These are phyloP conservation scores for Allium sativum DNA, from an alignment of 106 monocot genomes.

Conservation along the genomic window DNA sequence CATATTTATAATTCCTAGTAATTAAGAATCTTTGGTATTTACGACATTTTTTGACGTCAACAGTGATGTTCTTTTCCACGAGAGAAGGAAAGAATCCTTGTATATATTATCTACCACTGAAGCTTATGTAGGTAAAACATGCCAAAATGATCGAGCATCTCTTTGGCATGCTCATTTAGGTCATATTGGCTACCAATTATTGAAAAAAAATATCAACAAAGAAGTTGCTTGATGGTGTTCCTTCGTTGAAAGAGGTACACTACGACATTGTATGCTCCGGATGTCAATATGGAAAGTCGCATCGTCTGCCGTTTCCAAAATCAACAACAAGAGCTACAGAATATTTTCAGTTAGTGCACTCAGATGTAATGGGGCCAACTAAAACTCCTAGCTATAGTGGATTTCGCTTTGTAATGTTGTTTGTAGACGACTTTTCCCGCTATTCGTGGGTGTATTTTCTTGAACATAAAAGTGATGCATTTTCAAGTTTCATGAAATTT, in stretches of 20 bases:
- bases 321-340: neutral
- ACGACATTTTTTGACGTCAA: too few relatives aligned
- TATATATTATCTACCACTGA: neutral
- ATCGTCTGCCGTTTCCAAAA: neutral
- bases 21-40: too few relatives aligned
- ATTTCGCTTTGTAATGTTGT: neutral
- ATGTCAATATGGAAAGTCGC: slow-evolving; percentile 3
- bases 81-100: neutral
- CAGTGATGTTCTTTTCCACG: neutral
- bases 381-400: neutral
- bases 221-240: neutral
- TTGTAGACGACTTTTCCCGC: neutral
- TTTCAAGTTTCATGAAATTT: neutral
- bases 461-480: neutral
- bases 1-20: too few relatives aligned
- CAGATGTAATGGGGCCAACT: slow-evolving; percentile 3
- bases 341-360: neutral
- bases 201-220: neutral
- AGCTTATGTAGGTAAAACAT: neutral
- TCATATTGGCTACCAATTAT: slow-evolving; percentile 1
- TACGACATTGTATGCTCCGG: neutral
- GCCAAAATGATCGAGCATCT: neutral
- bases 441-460: neutral
- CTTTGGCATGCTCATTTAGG: neutral
- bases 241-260: neutral